Evolutionary conservation across 2,329 filamentous ascomycete species (phyloP), one percentile per base, ranked within the genome.

Genomic region (Talaromyces sp.): DNA sequence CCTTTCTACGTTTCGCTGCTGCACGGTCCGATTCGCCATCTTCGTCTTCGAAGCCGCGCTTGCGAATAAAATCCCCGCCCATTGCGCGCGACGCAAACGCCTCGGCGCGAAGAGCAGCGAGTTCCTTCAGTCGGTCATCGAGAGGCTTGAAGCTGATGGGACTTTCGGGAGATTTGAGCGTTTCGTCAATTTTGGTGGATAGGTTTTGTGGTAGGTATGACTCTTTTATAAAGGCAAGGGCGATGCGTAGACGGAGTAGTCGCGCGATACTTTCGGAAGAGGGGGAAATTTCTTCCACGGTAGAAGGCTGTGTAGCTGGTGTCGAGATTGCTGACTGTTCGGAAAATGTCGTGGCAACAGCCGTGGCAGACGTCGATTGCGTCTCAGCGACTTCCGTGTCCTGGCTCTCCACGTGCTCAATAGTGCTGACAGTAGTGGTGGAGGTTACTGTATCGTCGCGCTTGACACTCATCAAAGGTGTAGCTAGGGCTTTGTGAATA

Each of bases 1-100:
- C 93, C 77, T 89, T 86, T 74, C 88, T 93, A 48, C 88, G 82
- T 79, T 89, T 93, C 84, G 95, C 96, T 74, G 93, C 90, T 2
- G 86, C 86, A 2, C 88, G 76, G n/a, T 68, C 75, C 35, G 80
- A 78, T 11, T 33, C 31, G 12, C 69, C 69, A 14, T 76, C 74
- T 25, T 81, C 79, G 44, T 80, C 78, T 14, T 79, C 72, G 14
- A 69, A 64, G 3, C 68, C 73, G 56, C 79, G 72, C 65, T 81
- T 80, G 37, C 76, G 72, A 56, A 69, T 77, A 65, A 79, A 80
- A 61, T 82, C 78, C 5, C 73, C 46, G 46, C 25, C 74, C 37
- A 80, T 64, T 1, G 87, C 87, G 60, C 91, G 84, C 2, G 90
- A 81, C 1, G 89, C 86, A 5, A 86, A 76, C 0, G 89, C 90